Evolutionary conservation across 2,329 filamentous ascomycete species (phyloP).

Genomic region (Neofusicoccum sp.): DNA sequence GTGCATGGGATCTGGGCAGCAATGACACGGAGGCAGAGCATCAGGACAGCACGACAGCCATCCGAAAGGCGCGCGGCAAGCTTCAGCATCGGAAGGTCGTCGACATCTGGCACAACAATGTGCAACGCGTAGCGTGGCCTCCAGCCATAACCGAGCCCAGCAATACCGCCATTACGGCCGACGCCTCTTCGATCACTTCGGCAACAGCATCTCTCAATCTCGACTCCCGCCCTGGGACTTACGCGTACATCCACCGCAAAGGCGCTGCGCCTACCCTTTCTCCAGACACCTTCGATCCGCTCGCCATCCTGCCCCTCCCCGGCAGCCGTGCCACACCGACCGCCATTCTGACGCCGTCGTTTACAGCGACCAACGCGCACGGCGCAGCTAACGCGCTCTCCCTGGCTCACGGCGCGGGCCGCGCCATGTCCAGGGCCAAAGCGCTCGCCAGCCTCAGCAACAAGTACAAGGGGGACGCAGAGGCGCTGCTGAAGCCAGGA

Average conservation of each 20-base stretch:
- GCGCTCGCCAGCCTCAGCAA: constrained; percentile 30
- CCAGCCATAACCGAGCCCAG: constrained; percentile 20
- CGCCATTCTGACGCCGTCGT: constrained; percentile 35
- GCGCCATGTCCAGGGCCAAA: constrained; percentile 38
- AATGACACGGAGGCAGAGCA: constrained; percentile 17
- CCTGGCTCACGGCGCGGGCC: constrained; percentile 39
- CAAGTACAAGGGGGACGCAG: constrained; percentile 34
- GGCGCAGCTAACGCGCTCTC: constrained; percentile 35
- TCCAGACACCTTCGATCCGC: constrained; percentile 24
- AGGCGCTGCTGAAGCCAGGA: constrained; percentile 27
- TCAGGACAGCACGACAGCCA: background rate
- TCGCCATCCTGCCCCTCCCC: constrained; percentile 35
- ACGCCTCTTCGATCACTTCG: background rate
- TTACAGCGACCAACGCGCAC: constrained; percentile 28
- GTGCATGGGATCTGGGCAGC: constrained; percentile 24
- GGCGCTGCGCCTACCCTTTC: constrained; percentile 36
- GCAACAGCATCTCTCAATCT: background rate
- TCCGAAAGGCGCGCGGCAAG: constrained; percentile 22
- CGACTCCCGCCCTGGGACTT: background rate
- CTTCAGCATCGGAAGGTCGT: constrained; percentile 33
- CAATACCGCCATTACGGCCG: background rate
- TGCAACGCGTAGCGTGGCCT: constrained; percentile 34
- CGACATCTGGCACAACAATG: constrained; percentile 40
- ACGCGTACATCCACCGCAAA: constrained; percentile 40
- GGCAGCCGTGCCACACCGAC: constrained; percentile 40